Evolutionary conservation across 495 filamentous ascomycete species (phyloP), one percentile per base, ranked within the genome.

Genomic region (Jackrogersella minutella): DNA sequence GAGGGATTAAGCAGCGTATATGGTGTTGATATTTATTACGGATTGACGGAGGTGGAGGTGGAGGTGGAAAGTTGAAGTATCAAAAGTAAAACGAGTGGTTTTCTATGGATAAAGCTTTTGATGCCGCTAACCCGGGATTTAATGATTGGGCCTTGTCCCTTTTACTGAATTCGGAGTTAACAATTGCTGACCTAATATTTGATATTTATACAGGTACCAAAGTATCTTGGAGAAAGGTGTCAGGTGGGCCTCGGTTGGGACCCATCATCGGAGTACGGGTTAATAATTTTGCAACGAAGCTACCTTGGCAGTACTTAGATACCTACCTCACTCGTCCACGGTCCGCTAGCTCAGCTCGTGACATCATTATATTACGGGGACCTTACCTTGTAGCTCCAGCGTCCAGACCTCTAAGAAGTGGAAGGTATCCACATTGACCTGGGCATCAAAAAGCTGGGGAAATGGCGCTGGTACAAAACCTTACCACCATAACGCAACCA

Each of bases 21-120:
- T 47, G 64, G 56, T 60, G 69, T 72, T 59, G 66, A 55, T 44
- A 58, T 59, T 49, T 44, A 58, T 59, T 49, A 53, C 64, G 49
- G 64, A 62, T 61, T 65, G 56, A 53, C 66, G 39, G 60, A 70
- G 65, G 65, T 61, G 62, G 55, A n/a, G n/a, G n/a, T n/a, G n/a
- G n/a, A n/a, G n/a, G n/a, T n/a, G n/a, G n/a, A n/a, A n/a, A n/a
- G n/a, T n/a, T 49, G 52, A 40, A 68, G 7, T 30, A 30, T 34
- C 40, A 17, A 41, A 52, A 64, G 64, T 76, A 41, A 52, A 64
- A 66, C 77, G 80, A 81, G 79, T 73, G 76, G 77, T 83, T 83
- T 82, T 80, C 73, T 69, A 58, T 46, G 70, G 49, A 66, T 51
- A 70, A 73, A 47, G n/a, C n/a, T 56, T 70, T 49, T 69, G 40